phyloP scores from a whole-genome alignment of 768 basidiomycete genomes.

The Hygrophoropsis aurantiaca region DNA sequence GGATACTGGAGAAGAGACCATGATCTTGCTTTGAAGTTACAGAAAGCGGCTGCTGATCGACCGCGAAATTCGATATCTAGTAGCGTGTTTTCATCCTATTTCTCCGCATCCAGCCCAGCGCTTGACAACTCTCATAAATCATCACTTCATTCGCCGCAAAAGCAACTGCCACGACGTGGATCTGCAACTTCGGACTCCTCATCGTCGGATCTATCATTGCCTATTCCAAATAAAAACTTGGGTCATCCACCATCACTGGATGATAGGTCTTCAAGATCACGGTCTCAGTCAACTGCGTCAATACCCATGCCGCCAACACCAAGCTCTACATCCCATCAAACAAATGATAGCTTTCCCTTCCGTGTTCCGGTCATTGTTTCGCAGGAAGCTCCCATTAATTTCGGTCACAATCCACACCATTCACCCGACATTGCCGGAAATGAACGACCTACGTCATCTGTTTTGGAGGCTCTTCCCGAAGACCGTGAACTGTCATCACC shows the following conservation, averaged over 20 bases:
- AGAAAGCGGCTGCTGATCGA: slow-evolving; percentile 17
- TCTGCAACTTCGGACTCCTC: slow-evolving; percentile 21
- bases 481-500: slow-evolving; percentile 39
- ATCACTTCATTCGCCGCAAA: slow-evolving; percentile 7
- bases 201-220: slow-evolving; percentile 17
- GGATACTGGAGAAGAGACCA: slow-evolving; percentile 74
- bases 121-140: slow-evolving; percentile 3
- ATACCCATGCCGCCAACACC: slow-evolving; percentile 28
- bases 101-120: slow-evolving; percentile 38
- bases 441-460: slow-evolving; percentile 16
- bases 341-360: too few species aligned
- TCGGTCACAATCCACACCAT: slow-evolving; percentile 28
- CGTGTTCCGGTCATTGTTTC: slow-evolving; percentile 18
- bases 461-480: slow-evolving; percentile 53
- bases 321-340: slow-evolving; percentile 18
- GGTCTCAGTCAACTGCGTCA: slow-evolving; percentile 14
- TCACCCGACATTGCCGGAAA: slow-evolving; percentile 4
- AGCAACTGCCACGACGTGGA: slow-evolving; percentile 4
- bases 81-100: slow-evolving; percentile 60
- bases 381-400: slow-evolving; percentile 21
- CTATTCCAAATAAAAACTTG: too few species aligned
- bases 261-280: not conserved
- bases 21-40: slow-evolving; percentile 52
- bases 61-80: slow-evolving; percentile 47
- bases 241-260: not conserved